Evolutionary conservation across 371 early-diverging fungal species (phyloP).

Genomic region (Apophysomyces trapeziformis): DNA sequence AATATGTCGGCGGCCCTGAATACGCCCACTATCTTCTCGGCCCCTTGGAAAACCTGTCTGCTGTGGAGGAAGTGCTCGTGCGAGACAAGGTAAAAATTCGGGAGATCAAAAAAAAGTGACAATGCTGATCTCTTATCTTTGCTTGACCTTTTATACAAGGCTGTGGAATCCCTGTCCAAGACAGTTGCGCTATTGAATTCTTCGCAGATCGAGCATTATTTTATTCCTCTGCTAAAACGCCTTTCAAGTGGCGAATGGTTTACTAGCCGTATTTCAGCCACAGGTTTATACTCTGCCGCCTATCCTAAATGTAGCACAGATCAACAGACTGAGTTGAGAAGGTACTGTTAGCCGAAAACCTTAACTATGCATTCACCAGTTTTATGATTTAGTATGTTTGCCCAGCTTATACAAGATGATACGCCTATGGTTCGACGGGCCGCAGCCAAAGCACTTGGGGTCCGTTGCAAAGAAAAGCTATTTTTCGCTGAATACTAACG

Average conservation of each 20-base stretch:
- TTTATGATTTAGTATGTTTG: conserved; percentile 52
- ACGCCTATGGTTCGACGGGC: conserved; percentile 98
- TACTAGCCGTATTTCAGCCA: conserved; percentile 92
- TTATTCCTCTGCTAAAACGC: conserved; percentile 90
- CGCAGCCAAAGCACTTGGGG: conserved; percentile 87
- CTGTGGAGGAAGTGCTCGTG: conserved; percentile 96
- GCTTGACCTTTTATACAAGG: conserved; percentile 53
- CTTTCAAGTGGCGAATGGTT: conserved; percentile 97
- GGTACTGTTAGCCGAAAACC: conserved; percentile 39
- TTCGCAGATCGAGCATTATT: conserved; percentile 84
- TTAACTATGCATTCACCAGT: neutral
- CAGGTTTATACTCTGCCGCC: conserved; percentile 87
- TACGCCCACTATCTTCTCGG: conserved; percentile 85
- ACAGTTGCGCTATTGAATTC: conserved; percentile 73
- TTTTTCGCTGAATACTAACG: neutral
- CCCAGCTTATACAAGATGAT: conserved; percentile 91
- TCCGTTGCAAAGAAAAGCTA: conserved; percentile 21
- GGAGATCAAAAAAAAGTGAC: conserved; percentile 1
- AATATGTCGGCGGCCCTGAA: conserved; percentile 89
- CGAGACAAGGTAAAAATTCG: conserved; percentile 82
- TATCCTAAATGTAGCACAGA: conserved; percentile 74
- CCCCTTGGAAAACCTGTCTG: conserved; percentile 94
- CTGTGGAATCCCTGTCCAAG: conserved; percentile 91
- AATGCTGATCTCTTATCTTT: conserved; percentile 12
- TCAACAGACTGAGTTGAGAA: conserved; percentile 85